Conservation (phyloP, 805 yeast species). For the Yarrowia porcina region DNA sequence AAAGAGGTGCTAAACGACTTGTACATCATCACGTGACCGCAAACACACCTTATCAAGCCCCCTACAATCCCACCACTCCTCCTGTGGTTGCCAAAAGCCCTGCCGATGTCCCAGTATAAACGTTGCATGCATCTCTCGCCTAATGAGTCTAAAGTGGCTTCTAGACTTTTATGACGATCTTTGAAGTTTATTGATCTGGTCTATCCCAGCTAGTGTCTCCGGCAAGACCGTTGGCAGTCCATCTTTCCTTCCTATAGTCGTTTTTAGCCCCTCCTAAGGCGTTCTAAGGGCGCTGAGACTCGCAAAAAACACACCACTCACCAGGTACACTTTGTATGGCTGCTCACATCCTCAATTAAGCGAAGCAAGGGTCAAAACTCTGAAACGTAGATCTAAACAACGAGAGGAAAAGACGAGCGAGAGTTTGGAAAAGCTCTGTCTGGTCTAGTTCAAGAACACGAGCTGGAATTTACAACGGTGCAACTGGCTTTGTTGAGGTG, state of each 20-base stretch:
- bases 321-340: neutral
- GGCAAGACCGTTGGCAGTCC: neutral
- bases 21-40: neutral
- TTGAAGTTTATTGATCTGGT: neutral
- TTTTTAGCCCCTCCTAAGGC: too few relatives aligned
- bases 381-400: neutral
- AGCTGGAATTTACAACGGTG: neutral
- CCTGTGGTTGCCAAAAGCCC: neutral
- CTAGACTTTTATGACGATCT: slow-evolving; percentile 14
- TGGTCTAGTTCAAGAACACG: too few relatives aligned
- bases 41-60: neutral
- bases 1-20: too few relatives aligned
- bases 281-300: neutral
- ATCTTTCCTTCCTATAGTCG: too few relatives aligned
- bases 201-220: neutral
- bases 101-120: neutral
- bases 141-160: slow-evolving; percentile 12
- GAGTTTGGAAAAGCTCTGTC: too few relatives aligned
- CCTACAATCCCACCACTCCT: too few relatives aligned
- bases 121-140: slow-evolving; percentile 18
- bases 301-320: neutral
- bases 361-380: slow-evolving; percentile 19
- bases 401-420: too few relatives aligned
- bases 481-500: neutral
- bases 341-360: neutral